phyloP scores from a whole-genome alignment of 1,139 yeast genomes.

The Groenewaldozyma auringiensis region DNA sequence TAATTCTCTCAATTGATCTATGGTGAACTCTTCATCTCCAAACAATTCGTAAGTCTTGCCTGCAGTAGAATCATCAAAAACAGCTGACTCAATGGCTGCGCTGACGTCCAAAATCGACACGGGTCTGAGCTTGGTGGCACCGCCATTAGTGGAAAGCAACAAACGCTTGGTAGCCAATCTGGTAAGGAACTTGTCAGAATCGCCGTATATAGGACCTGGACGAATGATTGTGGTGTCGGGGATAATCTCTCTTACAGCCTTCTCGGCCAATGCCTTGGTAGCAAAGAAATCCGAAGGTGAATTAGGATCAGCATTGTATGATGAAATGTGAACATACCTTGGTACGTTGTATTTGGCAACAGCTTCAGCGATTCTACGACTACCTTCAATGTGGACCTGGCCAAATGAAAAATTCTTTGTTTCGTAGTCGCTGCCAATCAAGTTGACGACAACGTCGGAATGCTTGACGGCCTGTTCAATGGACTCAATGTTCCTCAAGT shows the following conservation, averaged over 20 bases:
- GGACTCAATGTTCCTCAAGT: constrained; percentile 67
- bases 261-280: constrained; percentile 76
- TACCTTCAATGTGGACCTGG: constrained; percentile 72
- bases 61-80: constrained; percentile 70
- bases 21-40: constrained; percentile 65
- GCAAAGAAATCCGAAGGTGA: constrained; percentile 67
- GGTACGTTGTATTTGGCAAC: constrained; percentile 67
- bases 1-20: constrained; percentile 61
- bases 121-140: constrained; percentile 60
- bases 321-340: constrained; percentile 69
- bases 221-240: constrained; percentile 82
- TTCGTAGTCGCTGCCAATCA: constrained; percentile 69
- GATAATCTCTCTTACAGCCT: constrained; percentile 53
- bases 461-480: constrained; percentile 73
- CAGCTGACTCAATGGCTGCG: constrained; percentile 67
- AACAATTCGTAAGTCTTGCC: constrained; percentile 71
- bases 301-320: constrained; percentile 66
- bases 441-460: constrained; percentile 76
- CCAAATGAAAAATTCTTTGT: constrained; percentile 80
- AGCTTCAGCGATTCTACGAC: constrained; percentile 71
- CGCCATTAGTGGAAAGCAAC: constrained; percentile 57
- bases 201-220: constrained; percentile 76
- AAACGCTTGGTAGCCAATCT: constrained; percentile 46
- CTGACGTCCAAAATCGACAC: constrained; percentile 78
- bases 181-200: constrained; percentile 66